Conservation (phyloP, 2,329 filamentous ascomycete species). For the Thelonectria rubi region DNA sequence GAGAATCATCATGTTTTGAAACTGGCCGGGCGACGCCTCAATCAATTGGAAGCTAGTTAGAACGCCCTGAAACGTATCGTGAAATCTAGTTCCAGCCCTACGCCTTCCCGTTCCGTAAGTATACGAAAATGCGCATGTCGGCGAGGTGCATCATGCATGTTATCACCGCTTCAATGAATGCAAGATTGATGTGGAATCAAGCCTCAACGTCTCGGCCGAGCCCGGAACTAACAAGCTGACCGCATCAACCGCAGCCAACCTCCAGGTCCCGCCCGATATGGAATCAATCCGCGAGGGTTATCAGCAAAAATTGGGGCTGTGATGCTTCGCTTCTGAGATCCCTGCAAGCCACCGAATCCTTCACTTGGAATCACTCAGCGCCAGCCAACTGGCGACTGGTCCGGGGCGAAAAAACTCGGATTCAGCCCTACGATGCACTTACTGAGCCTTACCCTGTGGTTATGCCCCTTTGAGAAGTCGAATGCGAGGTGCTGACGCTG, state of each 20-base stretch:
- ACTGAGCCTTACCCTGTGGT: not conserved
- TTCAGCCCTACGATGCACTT: not conserved
- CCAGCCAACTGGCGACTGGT: not conserved
- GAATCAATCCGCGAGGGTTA: not conserved
- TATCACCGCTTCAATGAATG: too few relatives aligned
- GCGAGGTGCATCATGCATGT: too few relatives aligned
- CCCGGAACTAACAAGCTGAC: not conserved
- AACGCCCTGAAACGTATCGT: too few relatives aligned
- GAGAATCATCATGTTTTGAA: too few relatives aligned
- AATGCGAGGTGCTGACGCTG: conserved; percentile 1
- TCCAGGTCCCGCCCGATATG: not conserved
- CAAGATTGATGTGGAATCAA: not conserved
- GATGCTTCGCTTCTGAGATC: not conserved
- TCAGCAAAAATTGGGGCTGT: not conserved
- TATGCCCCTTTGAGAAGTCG: not conserved
- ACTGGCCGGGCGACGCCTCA: too few relatives aligned
- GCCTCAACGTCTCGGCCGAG: not conserved
- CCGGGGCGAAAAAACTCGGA: not conserved
- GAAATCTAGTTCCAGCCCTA: too few relatives aligned
- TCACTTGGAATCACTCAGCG: not conserved
- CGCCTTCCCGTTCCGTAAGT: too few relatives aligned
- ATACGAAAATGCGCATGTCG: too few relatives aligned
- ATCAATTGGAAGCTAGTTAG: too few relatives aligned
- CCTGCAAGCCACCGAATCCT: not conserved
- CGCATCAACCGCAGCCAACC: not conserved